phyloP scores from a whole-genome alignment of 2,329 filamentous ascomycete species.

The Xylariaceae sp. region DNA sequence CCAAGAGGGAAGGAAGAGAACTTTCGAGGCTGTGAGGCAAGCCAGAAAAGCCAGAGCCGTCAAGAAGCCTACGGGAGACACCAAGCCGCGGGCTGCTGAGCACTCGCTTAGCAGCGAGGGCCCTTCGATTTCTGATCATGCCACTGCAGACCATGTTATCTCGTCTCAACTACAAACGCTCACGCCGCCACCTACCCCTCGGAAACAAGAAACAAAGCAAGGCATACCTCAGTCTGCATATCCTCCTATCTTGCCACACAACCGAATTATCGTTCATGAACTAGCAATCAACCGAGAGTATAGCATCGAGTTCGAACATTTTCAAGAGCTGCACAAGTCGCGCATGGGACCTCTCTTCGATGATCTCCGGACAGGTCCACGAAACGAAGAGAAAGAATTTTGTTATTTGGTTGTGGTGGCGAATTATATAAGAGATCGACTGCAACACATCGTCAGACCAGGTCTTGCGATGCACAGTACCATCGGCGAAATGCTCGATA shows the following conservation, averaged over 20 bases:
- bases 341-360: slow-evolving; percentile 46
- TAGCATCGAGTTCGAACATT: slow-evolving; percentile 59
- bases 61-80: slow-evolving; percentile 64
- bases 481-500: slow-evolving; percentile 70
- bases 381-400: slow-evolving; percentile 59
- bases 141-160: slow-evolving; percentile 36
- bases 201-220: slow-evolving; percentile 37
- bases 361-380: slow-evolving; percentile 61
- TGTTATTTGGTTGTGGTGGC: slow-evolving; percentile 66
- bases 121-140: slow-evolving; percentile 37
- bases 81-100: slow-evolving; percentile 61
- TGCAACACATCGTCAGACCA: slow-evolving; percentile 64
- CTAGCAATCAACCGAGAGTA: slow-evolving; percentile 75
- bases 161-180: slow-evolving; percentile 44
- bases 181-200: slow-evolving; percentile 48
- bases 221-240: slow-evolving; percentile 37
- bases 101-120: slow-evolving; percentile 34
- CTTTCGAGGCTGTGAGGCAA: slow-evolving; percentile 68
- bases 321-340: slow-evolving; percentile 50
- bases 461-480: slow-evolving; percentile 69
- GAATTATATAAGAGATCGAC: slow-evolving; percentile 63
- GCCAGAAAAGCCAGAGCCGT: slow-evolving; percentile 59
- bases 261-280: slow-evolving; percentile 71
- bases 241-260: slow-evolving; percentile 60
- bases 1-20: slow-evolving; percentile 64